phyloP scores from a whole-genome alignment of 2,329 filamentous ascomycete genomes.

The Penicillium sp. region DNA sequence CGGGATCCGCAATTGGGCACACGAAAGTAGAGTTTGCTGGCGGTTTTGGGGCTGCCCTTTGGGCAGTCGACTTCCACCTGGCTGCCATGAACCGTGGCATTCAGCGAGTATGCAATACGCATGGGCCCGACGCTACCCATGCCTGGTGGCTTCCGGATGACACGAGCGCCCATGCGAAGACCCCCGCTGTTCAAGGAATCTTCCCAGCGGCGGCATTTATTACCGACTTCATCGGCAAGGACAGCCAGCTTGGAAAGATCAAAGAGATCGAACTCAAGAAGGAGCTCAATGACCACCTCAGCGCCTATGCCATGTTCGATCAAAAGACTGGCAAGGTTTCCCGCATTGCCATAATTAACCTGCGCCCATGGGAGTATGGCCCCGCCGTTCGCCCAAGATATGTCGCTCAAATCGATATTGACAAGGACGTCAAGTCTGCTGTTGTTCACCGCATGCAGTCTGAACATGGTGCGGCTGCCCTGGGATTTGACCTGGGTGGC shows the following conservation, averaged over 20 bases:
- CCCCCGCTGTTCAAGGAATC: slow-evolving; percentile 22
- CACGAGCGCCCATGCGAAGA: slow-evolving; percentile 10
- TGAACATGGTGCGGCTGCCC: slow-evolving; percentile 20
- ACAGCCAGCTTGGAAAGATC: slow-evolving; percentile 10
- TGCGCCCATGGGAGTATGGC: slow-evolving; percentile 6
- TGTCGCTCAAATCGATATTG: slow-evolving; percentile 6
- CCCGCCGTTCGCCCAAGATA: slow-evolving; percentile 1
- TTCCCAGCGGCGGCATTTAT: slow-evolving; percentile 24
- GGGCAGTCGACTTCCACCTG: slow-evolving; percentile 22
- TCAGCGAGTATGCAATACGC: slow-evolving; percentile 22
- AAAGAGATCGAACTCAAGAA: slow-evolving; percentile 4
- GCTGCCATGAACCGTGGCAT: slow-evolving; percentile 23
- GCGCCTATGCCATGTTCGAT: slow-evolving; percentile 18
- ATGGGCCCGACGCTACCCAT: slow-evolving; percentile 21
- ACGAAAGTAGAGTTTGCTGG: slow-evolving; percentile 8
- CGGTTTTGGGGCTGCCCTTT: slow-evolving; percentile 17
- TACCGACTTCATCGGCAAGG: slow-evolving; percentile 27
- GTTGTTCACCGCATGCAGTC: slow-evolving; percentile 19
- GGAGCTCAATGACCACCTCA: neutral
- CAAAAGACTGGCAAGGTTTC: neutral
- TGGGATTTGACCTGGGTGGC: slow-evolving; percentile 31
- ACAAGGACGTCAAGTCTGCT: neutral
- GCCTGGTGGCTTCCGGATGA: slow-evolving; percentile 23
- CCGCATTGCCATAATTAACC: slow-evolving; percentile 15
- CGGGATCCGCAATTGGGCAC: slow-evolving; percentile 6